Evolutionary conservation across 1,284 basidiomycete species (phyloP), one percentile per base, ranked within the genome.

Genomic region (Xanthoconium separans): DNA sequence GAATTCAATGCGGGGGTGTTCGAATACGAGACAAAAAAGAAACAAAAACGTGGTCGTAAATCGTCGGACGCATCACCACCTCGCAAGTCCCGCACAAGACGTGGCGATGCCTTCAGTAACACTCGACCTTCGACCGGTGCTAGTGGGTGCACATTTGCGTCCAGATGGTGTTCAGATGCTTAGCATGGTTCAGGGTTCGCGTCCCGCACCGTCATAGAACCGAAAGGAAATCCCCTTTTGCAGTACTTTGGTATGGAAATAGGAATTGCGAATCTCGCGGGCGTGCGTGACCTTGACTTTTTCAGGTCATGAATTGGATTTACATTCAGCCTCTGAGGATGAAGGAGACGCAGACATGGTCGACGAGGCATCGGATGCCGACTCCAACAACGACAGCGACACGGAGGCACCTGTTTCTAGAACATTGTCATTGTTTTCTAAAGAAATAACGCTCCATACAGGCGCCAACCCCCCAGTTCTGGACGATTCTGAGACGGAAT

Each of bases 1-100:
- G 83, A 85, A 53, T 85, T 85, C 53, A 75, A 70, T 29, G 60
- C 78, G 1, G 79, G 80, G 0, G 50, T 61, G 4, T 78, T 77
- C 49, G 54, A 77, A 13, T 72, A 74, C 42, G 68, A 75, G 49
- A 59, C 70, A 30, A 69, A 63, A 53, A 68, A 66, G 58, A 71
- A 71, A 54, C 66, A 64, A 44, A 70, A 61, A 45, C 55, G 53
- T 27, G 50, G 54, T 52, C 55, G 52, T 18, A 58, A 51, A 30
- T 50, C 65, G 18, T 53, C 53, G 3, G 55, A 46, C 7, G 43
- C 39, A 16, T 64, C 68, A 22, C 57, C 44, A 1, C 44, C 51
- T 6, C 64, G 54, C 37, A 59, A 64, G 48, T 55, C 48, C 13
- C 57, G 54, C 24, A 34, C 47, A 22, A 59, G 56, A 51, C 56